These are phyloP conservation scores for Ophiosphaerella herpotricha DNA, from an alignment of 2,329 filamentous ascomycete genomes.

Conservation along the genomic window DNA sequence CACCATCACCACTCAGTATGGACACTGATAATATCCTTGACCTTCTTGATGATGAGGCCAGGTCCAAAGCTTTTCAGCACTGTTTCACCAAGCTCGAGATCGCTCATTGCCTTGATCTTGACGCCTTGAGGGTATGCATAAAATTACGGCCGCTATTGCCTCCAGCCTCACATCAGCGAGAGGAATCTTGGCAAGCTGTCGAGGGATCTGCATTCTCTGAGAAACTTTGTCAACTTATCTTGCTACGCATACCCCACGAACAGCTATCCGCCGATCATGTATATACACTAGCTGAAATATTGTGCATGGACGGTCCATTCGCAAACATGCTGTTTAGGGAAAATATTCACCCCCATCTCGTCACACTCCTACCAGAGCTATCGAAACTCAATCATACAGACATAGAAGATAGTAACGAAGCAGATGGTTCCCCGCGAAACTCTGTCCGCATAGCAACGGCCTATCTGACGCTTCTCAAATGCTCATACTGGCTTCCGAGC, in stretches of 20 bases:
- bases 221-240: slow-evolving; percentile 19
- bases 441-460: slow-evolving; percentile 9
- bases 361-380: slow-evolving; percentile 2
- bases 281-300: slow-evolving; percentile 32
- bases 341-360: slow-evolving; percentile 6
- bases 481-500: slow-evolving; percentile 36
- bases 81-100: slow-evolving; percentile 25
- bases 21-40: slow-evolving; percentile 25
- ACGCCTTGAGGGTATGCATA: slow-evolving; percentile 27
- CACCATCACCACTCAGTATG: slow-evolving; percentile 1
- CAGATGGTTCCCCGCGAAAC: slow-evolving; percentile 4
- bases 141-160: slow-evolving; percentile 16
- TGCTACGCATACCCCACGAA: slow-evolving; percentile 20
- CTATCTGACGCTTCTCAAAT: slow-evolving; percentile 35
- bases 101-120: slow-evolving; percentile 19
- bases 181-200: not conserved
- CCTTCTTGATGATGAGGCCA: slow-evolving; percentile 26
- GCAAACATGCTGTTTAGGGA: slow-evolving; percentile 16
- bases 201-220: slow-evolving; percentile 3
- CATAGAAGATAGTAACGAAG: not conserved
- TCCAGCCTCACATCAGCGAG: too few relatives aligned
- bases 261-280: slow-evolving; percentile 18
- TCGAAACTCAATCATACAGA: not conserved
- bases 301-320: slow-evolving; percentile 21
- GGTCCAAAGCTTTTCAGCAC: slow-evolving; percentile 25